phyloP scores from a whole-genome alignment of 768 basidiomycete genomes.

The Daedalea quercina region DNA sequence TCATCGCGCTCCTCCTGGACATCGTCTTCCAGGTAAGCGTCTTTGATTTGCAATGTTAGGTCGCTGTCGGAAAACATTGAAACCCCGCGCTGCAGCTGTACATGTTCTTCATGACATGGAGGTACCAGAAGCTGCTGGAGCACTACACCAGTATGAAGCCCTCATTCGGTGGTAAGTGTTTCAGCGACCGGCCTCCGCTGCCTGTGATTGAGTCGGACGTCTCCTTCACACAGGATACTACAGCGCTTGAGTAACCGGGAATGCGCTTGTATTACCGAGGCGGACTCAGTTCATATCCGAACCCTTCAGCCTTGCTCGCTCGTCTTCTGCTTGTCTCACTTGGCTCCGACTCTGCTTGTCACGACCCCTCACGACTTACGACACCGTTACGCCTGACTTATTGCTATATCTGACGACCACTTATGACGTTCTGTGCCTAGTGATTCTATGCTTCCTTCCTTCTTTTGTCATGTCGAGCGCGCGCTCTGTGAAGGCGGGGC shows the following conservation, averaged over 20 bases:
- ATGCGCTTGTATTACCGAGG: not conserved
- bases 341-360: slow-evolving; percentile 10
- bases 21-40: slow-evolving; percentile 60
- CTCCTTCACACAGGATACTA: slow-evolving; percentile 30
- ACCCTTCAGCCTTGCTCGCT: slow-evolving; percentile 7
- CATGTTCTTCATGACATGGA: slow-evolving; percentile 73
- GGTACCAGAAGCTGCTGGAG: slow-evolving; percentile 64
- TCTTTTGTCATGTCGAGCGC: not conserved
- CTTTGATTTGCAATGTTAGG: not conserved
- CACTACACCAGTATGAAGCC: slow-evolving; percentile 62
- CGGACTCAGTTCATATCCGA: slow-evolving; percentile 3
- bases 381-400: slow-evolving; percentile 21
- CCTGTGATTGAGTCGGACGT: slow-evolving; percentile 1
- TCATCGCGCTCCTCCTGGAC: slow-evolving; percentile 55
- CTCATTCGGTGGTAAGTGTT: slow-evolving; percentile 49
- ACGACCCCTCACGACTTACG: slow-evolving; percentile 23
- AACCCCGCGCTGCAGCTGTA: slow-evolving; percentile 42
- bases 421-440: not conserved
- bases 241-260: slow-evolving; percentile 32
- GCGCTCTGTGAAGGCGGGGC: not conserved
- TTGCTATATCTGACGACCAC: slow-evolving; percentile 11
- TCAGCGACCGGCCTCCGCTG: not conserved
- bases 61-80: not conserved
- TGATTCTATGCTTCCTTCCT: not conserved
- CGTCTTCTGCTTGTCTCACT: slow-evolving; percentile 7